These are phyloP conservation scores for Nicotiana attenuata DNA, from an alignment of 257 asterid species.

Conservation along the genomic window DNA sequence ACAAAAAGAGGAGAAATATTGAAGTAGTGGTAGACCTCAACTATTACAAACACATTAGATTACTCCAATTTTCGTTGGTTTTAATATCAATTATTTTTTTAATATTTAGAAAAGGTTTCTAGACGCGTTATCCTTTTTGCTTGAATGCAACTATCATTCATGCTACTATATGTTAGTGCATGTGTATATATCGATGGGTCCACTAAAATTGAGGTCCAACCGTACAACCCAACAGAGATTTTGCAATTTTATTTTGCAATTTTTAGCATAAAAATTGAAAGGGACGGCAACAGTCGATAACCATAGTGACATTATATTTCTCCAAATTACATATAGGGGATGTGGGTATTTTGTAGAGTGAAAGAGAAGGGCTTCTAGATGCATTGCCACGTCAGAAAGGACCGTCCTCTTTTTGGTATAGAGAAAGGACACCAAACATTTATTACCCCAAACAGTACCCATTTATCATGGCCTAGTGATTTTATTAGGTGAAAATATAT, in stretches of 20 bases:
- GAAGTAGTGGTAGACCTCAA: constrained; percentile 10
- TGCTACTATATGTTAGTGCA: too few species aligned
- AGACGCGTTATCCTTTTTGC: background rate
- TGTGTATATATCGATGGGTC: background rate
- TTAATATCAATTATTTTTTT: background rate
- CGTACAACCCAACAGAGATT: background rate
- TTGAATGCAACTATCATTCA: background rate
- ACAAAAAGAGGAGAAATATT: background rate
- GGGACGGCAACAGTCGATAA: background rate
- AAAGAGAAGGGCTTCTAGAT: constrained; percentile 36
- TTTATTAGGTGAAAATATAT: too few species aligned
- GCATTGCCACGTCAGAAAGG: constrained; percentile 11
- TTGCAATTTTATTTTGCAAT: background rate
- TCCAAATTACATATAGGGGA: constrained; percentile 11
- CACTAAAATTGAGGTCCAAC: background rate
- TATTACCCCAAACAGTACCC: too few species aligned
- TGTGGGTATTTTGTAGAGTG: constrained; percentile 1
- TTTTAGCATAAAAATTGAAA: background rate
- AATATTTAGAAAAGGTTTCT: background rate
- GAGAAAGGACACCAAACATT: too few species aligned
- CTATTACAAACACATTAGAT: background rate
- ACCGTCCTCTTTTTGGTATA: too few species aligned
- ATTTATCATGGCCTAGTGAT: too few species aligned
- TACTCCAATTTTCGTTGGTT: background rate
- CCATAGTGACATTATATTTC: constrained; percentile 14